Conservation (phyloP, 495 filamentous ascomycete species). For the Aspergillus taichungensis region DNA sequence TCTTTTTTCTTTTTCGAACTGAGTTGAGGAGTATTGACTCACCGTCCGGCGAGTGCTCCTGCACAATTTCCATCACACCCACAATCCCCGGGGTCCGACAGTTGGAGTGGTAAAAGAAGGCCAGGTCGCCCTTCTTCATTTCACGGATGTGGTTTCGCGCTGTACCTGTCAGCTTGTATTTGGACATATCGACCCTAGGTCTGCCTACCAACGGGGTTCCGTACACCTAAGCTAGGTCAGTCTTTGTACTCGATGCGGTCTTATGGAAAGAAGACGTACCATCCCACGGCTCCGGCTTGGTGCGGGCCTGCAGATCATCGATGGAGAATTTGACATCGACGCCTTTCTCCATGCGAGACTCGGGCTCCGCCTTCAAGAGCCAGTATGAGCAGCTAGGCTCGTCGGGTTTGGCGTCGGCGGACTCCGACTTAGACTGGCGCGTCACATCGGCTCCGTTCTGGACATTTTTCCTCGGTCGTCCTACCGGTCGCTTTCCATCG, state of each 20-base stretch:
- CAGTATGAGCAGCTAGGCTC: conserved; percentile 50
- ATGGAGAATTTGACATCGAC: conserved; percentile 89
- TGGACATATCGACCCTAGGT: neutral
- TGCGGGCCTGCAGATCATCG: conserved; percentile 67
- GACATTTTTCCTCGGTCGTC: conserved; percentile 8
- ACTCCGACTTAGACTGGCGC: conserved; percentile 7
- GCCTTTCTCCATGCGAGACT: conserved; percentile 76
- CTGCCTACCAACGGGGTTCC: conserved; percentile 45
- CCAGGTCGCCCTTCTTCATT: conserved; percentile 86
- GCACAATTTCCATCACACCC: conserved; percentile 88
- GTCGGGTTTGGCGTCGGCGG: conserved; percentile 4
- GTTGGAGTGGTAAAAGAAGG: conserved; percentile 98
- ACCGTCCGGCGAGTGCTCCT: conserved; percentile 73
- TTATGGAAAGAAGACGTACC: conserved; percentile 35
- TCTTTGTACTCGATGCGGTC: neutral
- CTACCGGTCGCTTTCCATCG: conserved; percentile 15
- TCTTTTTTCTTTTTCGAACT: neutral
- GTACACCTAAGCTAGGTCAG: conserved; percentile 40
- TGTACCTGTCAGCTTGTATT: conserved; percentile 16
- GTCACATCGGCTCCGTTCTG: conserved; percentile 6
- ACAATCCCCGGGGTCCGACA: conserved; percentile 85
- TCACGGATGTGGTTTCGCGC: conserved; percentile 80
- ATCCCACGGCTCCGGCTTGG: conserved; percentile 80
- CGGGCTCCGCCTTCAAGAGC: conserved; percentile 94
- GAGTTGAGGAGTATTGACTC: conserved; percentile 10